Conservation (phyloP, 345 rosid genomes). For the Acer campestre region DNA sequence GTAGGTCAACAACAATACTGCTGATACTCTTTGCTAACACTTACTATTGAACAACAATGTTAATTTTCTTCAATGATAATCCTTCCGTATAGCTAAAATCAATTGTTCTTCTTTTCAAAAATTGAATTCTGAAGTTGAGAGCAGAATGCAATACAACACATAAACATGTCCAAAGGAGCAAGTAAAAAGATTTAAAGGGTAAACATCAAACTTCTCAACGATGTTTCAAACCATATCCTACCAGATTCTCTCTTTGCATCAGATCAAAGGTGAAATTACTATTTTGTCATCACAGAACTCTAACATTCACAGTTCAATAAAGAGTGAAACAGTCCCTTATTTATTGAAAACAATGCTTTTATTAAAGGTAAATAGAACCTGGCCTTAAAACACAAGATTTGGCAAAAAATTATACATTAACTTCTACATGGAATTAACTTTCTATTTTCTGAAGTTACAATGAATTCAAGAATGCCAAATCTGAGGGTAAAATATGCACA, state of each 20-base stretch:
- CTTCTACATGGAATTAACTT: background rate
- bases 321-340: background rate
- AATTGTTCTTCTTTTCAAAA: background rate
- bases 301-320: background rate
- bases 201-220: constrained; percentile 6
- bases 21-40: background rate
- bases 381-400: background rate
- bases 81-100: background rate
- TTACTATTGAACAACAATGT: background rate
- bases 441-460: background rate
- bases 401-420: background rate
- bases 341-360: background rate
- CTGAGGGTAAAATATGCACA: background rate
- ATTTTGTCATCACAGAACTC: constrained; percentile 7
- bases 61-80: background rate
- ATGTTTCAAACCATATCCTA: constrained; percentile 7
- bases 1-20: background rate
- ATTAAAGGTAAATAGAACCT: background rate
- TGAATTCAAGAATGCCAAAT: background rate
- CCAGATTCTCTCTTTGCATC: constrained; percentile 1
- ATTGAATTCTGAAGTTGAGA: background rate
- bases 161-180: background rate
- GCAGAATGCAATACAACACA: background rate
- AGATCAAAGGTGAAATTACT: constrained; percentile 2
- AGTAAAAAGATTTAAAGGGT: background rate